Conservation (phyloP, 2,329 filamentous ascomycete genomes). For the Pleomassaria siparia region DNA sequence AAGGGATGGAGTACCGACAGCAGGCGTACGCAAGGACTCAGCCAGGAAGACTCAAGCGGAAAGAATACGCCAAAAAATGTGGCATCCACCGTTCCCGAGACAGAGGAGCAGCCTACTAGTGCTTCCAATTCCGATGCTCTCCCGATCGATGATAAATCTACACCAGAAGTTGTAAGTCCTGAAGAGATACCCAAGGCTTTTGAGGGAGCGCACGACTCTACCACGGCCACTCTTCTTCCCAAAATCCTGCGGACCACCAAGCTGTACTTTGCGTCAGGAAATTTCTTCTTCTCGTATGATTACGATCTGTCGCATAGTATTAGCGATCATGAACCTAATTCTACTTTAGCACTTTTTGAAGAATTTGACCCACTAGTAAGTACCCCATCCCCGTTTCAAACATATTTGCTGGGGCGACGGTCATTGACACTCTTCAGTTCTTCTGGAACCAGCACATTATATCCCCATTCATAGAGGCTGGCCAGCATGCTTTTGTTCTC, state of each 20-base stretch:
- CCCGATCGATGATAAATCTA: constrained; percentile 21
- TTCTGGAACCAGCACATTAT: constrained; percentile 89
- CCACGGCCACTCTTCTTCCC: constrained; percentile 61
- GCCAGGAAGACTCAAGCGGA: constrained; percentile 49
- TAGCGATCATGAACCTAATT: constrained; percentile 43
- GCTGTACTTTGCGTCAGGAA: constrained; percentile 77
- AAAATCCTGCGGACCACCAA: constrained; percentile 83
- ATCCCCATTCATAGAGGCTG: constrained; percentile 71
- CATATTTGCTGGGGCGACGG: background rate
- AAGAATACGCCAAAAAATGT: constrained; percentile 39
- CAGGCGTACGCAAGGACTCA: constrained; percentile 69
- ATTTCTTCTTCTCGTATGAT: constrained; percentile 96
- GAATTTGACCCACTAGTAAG: constrained; percentile 68
- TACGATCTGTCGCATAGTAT: constrained; percentile 79
- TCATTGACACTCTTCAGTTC: constrained; percentile 52
- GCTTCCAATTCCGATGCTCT: constrained; percentile 22
- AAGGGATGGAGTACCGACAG: constrained; percentile 77
- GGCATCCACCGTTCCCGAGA: constrained; percentile 28
- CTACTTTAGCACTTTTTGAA: constrained; percentile 65
- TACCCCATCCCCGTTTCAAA: constrained; percentile 1
- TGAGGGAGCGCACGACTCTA: constrained; percentile 33
- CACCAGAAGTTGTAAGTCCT: constrained; percentile 27
- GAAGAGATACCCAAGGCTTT: constrained; percentile 40
- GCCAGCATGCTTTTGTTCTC: constrained; percentile 70
- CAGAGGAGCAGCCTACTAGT: constrained; percentile 22